phyloP scores from a whole-genome alignment of 495 filamentous ascomycete genomes.

The Annulohypoxylon bovei region DNA sequence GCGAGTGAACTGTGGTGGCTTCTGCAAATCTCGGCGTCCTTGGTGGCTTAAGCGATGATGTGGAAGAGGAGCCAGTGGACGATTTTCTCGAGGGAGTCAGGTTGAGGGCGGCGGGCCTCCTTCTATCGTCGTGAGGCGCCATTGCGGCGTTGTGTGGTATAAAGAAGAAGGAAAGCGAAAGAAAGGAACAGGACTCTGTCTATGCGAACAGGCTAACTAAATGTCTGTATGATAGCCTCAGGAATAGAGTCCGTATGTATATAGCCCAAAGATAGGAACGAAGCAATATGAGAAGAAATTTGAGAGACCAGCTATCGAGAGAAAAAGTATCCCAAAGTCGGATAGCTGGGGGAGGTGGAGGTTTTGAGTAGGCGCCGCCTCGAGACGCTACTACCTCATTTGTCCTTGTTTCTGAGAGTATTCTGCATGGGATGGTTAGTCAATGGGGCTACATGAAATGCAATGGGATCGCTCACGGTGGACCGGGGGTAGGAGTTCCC shows the following conservation, averaged over 20 bases:
- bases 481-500: slow-evolving; percentile 35
- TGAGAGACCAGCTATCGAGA: slow-evolving; percentile 66
- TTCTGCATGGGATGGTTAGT: slow-evolving; percentile 54
- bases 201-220: slow-evolving; percentile 40
- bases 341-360: slow-evolving; percentile 53
- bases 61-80: slow-evolving; percentile 63
- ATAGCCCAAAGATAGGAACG: slow-evolving; percentile 44
- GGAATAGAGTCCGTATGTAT: slow-evolving; percentile 31
- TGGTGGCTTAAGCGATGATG: slow-evolving; percentile 75
- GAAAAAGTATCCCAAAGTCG: slow-evolving; percentile 45
- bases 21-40: slow-evolving; percentile 90
- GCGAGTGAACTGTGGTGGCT: slow-evolving; percentile 87
- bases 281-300: slow-evolving; percentile 49
- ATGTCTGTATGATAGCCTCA: slow-evolving; percentile 32
- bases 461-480: slow-evolving; percentile 48
- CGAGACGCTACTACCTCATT: slow-evolving; percentile 46
- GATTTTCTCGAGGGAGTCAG: slow-evolving; percentile 56
- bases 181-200: slow-evolving; percentile 49
- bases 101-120: slow-evolving; percentile 60
- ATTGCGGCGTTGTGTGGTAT: slow-evolving; percentile 40
- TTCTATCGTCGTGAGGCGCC: slow-evolving; percentile 56
- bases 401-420: slow-evolving; percentile 43
- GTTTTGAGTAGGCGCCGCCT: slow-evolving; percentile 66
- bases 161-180: slow-evolving; percentile 32
- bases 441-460: slow-evolving; percentile 45